Evolutionary conservation across 495 filamentous ascomycete genomes (phyloP).

Genomic region (Podospora sp.): DNA sequence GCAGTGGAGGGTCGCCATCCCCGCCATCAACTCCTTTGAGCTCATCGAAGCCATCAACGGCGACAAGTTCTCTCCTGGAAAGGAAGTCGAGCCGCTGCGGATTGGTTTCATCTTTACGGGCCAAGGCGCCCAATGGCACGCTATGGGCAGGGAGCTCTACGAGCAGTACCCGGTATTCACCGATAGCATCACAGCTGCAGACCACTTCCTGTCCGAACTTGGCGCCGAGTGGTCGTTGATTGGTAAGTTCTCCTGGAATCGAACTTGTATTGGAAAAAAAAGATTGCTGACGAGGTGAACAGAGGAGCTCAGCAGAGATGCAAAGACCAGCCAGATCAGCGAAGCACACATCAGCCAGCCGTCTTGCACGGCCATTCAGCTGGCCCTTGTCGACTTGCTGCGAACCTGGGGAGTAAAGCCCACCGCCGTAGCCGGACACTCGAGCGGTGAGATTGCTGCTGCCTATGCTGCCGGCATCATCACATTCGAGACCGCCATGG

Average conservation of each 20-base stretch:
- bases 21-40: slow-evolving; percentile 48
- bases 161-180: slow-evolving; percentile 44
- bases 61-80: slow-evolving; percentile 37
- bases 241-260: too few relatives aligned
- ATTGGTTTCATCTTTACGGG: slow-evolving; percentile 48
- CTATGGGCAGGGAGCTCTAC: slow-evolving; percentile 56
- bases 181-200: slow-evolving; percentile 36
- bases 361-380: slow-evolving; percentile 52
- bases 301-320: slow-evolving; percentile 35
- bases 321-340: slow-evolving; percentile 47
- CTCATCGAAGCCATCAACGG: slow-evolving; percentile 49
- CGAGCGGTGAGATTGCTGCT: slow-evolving; percentile 63
- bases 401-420: slow-evolving; percentile 55
- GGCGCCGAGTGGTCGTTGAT: slow-evolving; percentile 43
- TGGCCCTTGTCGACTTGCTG: slow-evolving; percentile 58
- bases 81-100: slow-evolving; percentile 41
- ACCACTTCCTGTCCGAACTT: slow-evolving; percentile 32
- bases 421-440: slow-evolving; percentile 59
- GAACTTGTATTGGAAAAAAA: too few relatives aligned
- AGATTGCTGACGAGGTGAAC: too few relatives aligned
- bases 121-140: slow-evolving; percentile 57
- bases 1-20: slow-evolving; percentile 46
- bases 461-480: slow-evolving; percentile 51
- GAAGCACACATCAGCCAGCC: slow-evolving; percentile 51
- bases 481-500: slow-evolving; percentile 55